Conservation (phyloP, 129 eudicot genomes). For the Tagetes patula region DNA sequence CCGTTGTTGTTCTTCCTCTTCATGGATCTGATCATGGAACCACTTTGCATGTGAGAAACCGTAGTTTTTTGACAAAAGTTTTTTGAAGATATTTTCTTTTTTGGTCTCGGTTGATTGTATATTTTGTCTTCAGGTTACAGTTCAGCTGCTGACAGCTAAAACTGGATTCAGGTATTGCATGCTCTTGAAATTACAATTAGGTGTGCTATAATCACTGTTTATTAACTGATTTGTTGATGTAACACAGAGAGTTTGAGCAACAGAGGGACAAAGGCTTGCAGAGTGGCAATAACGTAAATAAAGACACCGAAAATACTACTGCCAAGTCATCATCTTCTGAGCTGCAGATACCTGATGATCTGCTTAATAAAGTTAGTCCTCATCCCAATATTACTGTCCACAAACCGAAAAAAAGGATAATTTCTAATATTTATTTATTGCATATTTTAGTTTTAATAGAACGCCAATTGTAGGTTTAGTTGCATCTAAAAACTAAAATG, state of each 20-base stretch:
- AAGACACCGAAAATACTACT: slow-evolving; percentile 38
- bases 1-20: slow-evolving; percentile 69
- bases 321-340: slow-evolving; percentile 46
- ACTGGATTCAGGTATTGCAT: slow-evolving; percentile 85
- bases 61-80: background rate
- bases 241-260: slow-evolving; percentile 90
- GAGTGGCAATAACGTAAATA: slow-evolving; percentile 41
- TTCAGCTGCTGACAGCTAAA: slow-evolving; percentile 92
- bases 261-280: slow-evolving; percentile 90
- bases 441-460: background rate
- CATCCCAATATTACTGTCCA: background rate
- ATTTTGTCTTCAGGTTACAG: slow-evolving; percentile 66
- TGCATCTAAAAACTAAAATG: background rate
- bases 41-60: slow-evolving; percentile 65
- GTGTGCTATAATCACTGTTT: slow-evolving; percentile 5
- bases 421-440: background rate
- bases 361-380: slow-evolving; percentile 50
- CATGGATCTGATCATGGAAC: slow-evolving; percentile 84
- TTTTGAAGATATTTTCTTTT: background rate
- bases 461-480: background rate
- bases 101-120: background rate
- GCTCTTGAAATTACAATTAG: slow-evolving; percentile 17
- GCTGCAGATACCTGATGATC: slow-evolving; percentile 44
- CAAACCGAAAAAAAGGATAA: background rate
- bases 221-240: slow-evolving; percentile 17